These are phyloP conservation scores for Hymenoscyphus salicellus DNA, from an alignment of 2,329 filamentous ascomycete species.

Conservation along the genomic window DNA sequence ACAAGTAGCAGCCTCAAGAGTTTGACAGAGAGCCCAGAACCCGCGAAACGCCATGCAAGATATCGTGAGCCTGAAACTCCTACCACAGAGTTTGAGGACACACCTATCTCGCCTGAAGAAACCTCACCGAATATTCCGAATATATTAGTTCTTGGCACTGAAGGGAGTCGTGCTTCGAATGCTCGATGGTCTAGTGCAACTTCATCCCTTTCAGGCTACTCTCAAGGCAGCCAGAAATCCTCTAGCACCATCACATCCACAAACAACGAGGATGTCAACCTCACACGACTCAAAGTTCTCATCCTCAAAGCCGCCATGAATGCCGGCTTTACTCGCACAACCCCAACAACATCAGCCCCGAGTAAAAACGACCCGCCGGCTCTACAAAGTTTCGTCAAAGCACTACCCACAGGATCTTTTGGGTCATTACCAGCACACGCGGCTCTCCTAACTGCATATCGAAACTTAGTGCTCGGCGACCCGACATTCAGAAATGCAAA, in stretches of 20 bases:
- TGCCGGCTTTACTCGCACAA: constrained; percentile 67
- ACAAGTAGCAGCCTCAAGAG: constrained; percentile 44
- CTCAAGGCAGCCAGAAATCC: constrained; percentile 63
- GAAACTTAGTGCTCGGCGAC: constrained; percentile 73
- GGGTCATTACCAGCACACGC: constrained; percentile 69
- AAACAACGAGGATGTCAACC: constrained; percentile 67
- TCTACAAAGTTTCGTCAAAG: constrained; percentile 73
- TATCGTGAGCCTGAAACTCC: constrained; percentile 73
- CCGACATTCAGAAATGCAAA: constrained; percentile 57
- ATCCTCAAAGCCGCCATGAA: constrained; percentile 84
- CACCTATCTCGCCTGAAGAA: constrained; percentile 76
- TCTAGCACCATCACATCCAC: constrained; percentile 72
- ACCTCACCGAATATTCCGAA: constrained; percentile 75
- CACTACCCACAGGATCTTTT: constrained; percentile 73
- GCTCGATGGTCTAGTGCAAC: constrained; percentile 80
- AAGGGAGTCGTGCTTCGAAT: constrained; percentile 56
- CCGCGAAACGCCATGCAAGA: constrained; percentile 18
- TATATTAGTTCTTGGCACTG: constrained; percentile 80
- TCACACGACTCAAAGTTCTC: constrained; percentile 73
- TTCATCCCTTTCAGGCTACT: constrained; percentile 76
- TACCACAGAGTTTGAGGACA: constrained; percentile 93
- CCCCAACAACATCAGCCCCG: constrained; percentile 32
- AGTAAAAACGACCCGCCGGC: constrained; percentile 47
- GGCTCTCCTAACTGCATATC: constrained; percentile 73
- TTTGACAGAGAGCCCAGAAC: constrained; percentile 40